Evolutionary conservation across 1,284 basidiomycete species (phyloP), one percentile per base, ranked within the genome.

Genomic region (Phenoliferia sp.): DNA sequence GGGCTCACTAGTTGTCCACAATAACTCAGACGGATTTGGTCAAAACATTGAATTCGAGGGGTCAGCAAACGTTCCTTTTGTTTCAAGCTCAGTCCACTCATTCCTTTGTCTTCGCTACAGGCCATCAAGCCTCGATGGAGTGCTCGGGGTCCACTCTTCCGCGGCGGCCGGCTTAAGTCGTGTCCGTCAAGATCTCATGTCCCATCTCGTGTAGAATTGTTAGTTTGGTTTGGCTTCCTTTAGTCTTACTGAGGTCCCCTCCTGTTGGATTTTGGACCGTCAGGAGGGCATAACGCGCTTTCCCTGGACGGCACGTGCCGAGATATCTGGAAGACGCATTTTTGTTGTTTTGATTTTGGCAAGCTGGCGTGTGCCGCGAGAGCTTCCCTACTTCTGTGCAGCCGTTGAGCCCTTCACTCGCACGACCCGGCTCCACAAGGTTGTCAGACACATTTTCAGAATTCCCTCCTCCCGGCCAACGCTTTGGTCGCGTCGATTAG

Each of bases 21-120:
- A 76, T 67, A 77, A 77, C 62, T 59, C 56, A 2, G 76, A 77
- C 39, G 76, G 64, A n/a, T 76, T 76, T 39, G 76, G 76, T 4
- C 74, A 75, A 69, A 76, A 77, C 32, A 72, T 77, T 44, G 70
- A 75, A 68, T 70, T 66, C 3, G 76, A 76, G 59, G 58, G 58
- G 22, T 57, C 16, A 7, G 48, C 48, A 7, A 7, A n/a, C 5
- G 28, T 56, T 16, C 5, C 10, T 10, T 12, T 16, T 7, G 26
- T 31, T 16, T 56, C 9, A 16, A 19, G n/a, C 28, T 54, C n/a
- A n/a, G n/a, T 54, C 7, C 22, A 9, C 10, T 56, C 12, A 9
- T 56, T 26, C 15, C 54, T 56, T 56, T 31, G 10, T 7, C 54
- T n/a, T 31, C 29, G 16, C 28, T 28, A n/a, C 32, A 34, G 57